Conservation (phyloP, 352 stramenopile species). For the Phytophthora fragariae region DNA sequence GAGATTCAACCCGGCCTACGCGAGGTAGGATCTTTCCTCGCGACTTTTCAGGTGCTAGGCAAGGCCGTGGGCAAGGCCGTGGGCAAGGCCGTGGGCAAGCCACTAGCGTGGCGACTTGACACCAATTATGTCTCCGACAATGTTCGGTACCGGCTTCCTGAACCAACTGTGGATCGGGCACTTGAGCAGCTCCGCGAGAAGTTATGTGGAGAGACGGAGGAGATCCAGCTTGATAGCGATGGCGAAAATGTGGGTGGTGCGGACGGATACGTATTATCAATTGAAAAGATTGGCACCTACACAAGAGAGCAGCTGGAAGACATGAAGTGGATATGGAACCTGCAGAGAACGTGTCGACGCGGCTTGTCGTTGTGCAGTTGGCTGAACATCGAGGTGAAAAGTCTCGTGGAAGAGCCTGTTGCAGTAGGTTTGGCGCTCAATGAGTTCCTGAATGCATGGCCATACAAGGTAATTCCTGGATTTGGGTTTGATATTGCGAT, state of each 20-base stretch:
- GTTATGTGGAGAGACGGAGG: background rate
- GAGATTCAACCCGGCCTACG: no score
- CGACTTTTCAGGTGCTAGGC: no score
- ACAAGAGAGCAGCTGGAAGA: conserved; percentile 1
- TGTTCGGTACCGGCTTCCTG: conserved; percentile 7
- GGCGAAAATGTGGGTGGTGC: background rate
- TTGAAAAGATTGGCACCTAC: conserved; percentile 11
- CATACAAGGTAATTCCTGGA: no score
- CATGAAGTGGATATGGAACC: conserved; percentile 27
- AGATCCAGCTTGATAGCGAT: background rate
- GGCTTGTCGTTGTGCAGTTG: conserved; percentile 11
- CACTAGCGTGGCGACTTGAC: background rate
- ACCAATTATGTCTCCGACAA: background rate
- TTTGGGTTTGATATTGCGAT: no score
- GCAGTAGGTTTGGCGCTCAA: background rate
- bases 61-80: background rate
- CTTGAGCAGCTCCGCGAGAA: conserved; percentile 3
- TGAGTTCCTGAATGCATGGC: background rate
- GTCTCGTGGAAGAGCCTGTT: background rate
- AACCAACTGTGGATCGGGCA: background rate
- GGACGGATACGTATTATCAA: background rate
- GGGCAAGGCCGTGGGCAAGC: background rate
- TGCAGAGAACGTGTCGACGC: background rate
- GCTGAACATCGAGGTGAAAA: conserved; percentile 6
- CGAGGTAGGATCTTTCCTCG: no score